phyloP scores from a whole-genome alignment of 345 rosid species.

The Hirschfeldia incana region DNA sequence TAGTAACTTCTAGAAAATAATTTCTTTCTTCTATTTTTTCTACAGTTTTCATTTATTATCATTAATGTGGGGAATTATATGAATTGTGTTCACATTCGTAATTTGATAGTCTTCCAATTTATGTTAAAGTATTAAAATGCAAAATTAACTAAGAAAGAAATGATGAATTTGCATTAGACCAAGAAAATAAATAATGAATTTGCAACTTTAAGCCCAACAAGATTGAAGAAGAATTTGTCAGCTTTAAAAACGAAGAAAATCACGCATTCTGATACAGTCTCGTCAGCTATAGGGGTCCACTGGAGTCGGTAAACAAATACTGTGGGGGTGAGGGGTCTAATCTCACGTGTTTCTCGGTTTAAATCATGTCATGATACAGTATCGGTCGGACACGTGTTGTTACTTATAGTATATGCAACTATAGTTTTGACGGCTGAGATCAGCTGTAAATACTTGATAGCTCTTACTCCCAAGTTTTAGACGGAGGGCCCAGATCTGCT shows the following conservation, averaged over 20 bases:
- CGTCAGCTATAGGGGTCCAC: conserved; percentile 28
- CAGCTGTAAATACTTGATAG: background rate
- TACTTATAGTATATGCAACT: background rate
- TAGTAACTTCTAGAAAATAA: conserved; percentile 8
- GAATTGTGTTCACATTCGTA: background rate
- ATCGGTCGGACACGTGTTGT: conserved; percentile 1
- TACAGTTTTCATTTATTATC: background rate
- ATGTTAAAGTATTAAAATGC: background rate
- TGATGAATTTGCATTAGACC: too few species aligned
- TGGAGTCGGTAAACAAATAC: conserved; percentile 21
- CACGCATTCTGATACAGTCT: background rate
- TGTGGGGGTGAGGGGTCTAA: background rate
- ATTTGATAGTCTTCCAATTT: background rate
- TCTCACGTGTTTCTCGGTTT: background rate
- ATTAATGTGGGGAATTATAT: background rate
- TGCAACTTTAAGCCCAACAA: background rate
- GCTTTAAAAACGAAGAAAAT: background rate
- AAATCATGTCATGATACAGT: background rate
- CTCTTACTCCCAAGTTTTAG: too few species aligned
- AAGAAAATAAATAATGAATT: background rate
- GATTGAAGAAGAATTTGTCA: background rate
- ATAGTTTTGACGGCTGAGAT: background rate
- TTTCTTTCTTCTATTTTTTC: background rate
- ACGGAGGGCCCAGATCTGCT: too few species aligned
- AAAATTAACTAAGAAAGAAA: too few species aligned